A percentile compares a stretch with the other conserved stretches of the same genome.
Conservation (phyloP, 768 basidiomycete species). For the Kwoniella pini region DNA sequence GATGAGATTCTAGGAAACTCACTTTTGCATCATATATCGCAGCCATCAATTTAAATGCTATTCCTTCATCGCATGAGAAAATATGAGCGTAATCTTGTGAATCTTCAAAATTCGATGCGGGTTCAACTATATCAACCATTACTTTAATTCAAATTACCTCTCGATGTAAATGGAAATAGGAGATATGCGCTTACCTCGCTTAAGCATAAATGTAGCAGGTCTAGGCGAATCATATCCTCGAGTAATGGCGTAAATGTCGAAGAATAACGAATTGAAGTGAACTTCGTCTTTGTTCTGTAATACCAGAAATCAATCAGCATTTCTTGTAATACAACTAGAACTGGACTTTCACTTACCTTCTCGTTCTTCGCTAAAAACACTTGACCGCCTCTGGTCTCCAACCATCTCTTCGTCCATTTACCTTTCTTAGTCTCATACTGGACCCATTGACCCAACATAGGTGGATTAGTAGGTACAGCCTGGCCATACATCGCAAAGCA, state of each 20-base stretch:
- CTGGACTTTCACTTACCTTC: conserved; percentile 61
- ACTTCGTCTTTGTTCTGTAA: conserved; percentile 76
- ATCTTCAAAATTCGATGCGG: conserved; percentile 78
- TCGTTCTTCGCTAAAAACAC: conserved; percentile 88
- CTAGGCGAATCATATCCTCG: conserved; percentile 78
- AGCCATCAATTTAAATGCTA: conserved; percentile 36
- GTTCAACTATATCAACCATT: conserved; percentile 21
- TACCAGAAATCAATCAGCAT: neutral
- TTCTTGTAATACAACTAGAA: neutral
- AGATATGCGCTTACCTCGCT: conserved; percentile 61
- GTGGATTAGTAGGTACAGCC: conserved; percentile 58
- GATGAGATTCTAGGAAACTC: conserved; percentile 10
- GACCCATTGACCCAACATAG: conserved; percentile 64
- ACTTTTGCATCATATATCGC: conserved; percentile 51
- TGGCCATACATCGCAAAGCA: conserved; percentile 43
- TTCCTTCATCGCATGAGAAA: conserved; percentile 67
- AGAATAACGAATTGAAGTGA: conserved; percentile 62
- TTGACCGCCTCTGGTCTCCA: conserved; percentile 81
- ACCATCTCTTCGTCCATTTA: conserved; percentile 92
- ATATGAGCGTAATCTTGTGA: conserved; percentile 82
- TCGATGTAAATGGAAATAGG: too few species aligned
- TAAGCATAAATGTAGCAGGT: conserved; percentile 78
- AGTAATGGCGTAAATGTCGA: conserved; percentile 81
- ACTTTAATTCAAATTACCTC: neutral
- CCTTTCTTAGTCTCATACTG: conserved; percentile 89